Evolutionary conservation across 2,329 filamentous ascomycete species (phyloP), one percentile per base, ranked within the genome.

Genomic region (Trichophyton schoenleinii): DNA sequence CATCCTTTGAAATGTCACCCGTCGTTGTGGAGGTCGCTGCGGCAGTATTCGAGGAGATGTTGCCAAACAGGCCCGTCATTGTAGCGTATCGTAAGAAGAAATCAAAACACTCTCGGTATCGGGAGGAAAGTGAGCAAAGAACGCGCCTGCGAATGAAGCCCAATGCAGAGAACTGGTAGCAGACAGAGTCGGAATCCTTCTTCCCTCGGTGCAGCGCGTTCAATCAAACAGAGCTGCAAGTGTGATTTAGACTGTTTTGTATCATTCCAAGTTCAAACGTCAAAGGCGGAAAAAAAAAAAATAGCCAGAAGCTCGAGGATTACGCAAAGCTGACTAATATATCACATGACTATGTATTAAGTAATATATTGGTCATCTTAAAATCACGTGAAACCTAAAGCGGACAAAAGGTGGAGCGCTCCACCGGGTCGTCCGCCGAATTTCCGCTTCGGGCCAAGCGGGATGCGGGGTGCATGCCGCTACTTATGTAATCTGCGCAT

Each of bases 1-100:
- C 85, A 74, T 99, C 94, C 70, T 91, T 88, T 71, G 87, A 91
- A 63, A 96, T 86, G 70, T 99, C 92, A 68, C 94, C 94, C 6
- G 92, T 70, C 41, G 79, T 69, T 53, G 81, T 68, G 34, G 82
- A 69, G 38, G 84, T 68, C 57, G 83, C 69, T 38, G 84, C 68
- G 58, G 83, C 69, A 63, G 69, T 69, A 65, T 81, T 81, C 72
- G 86, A 86, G 67, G 84, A 77, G 62, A 72, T 58, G 22, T 59
- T 58, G 60, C 64, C 62, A 42, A 64, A 64, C 38, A 66, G 63
- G 49, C 52, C 61, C 46, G 63, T 57, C 61, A 63, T 64, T 9
- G 36, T 44, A 15, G 48, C 22, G 3, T 34, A 11, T 53, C 34
- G 34, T 38, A 38, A 36, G 11, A 36, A 3, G 11, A 38, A 38